phyloP scores from a whole-genome alignment of 495 filamentous ascomycete species.

The Lichenothelia convexa region DNA sequence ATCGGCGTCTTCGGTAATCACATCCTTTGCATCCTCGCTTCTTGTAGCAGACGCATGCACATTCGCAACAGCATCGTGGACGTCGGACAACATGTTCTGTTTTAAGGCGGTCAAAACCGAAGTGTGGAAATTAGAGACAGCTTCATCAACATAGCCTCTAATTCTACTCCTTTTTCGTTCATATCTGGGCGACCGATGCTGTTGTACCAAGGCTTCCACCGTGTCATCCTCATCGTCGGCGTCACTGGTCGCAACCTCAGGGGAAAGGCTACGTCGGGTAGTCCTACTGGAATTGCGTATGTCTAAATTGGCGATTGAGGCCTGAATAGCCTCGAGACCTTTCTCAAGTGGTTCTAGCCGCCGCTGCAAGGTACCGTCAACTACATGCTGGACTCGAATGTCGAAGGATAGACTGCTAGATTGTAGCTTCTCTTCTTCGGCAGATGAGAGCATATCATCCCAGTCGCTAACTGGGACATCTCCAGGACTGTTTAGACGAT shows the following conservation, averaged over 20 bases:
- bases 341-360: slow-evolving; percentile 63
- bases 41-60: slow-evolving; percentile 14
- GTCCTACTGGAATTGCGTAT: slow-evolving; percentile 21
- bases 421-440: slow-evolving; percentile 63
- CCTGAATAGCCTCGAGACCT: slow-evolving; percentile 54
- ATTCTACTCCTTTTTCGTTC: slow-evolving; percentile 74
- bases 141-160: slow-evolving; percentile 60
- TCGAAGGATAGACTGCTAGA: slow-evolving; percentile 68
- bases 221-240: slow-evolving; percentile 91
- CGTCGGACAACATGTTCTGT: slow-evolving; percentile 38
- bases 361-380: slow-evolving; percentile 59
- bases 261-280: slow-evolving; percentile 37
- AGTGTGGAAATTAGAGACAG: slow-evolving; percentile 41
- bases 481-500: slow-evolving; percentile 43
- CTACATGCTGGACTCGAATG: slow-evolving; percentile 64
- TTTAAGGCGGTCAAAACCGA: slow-evolving; percentile 17
- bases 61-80: slow-evolving; percentile 31
- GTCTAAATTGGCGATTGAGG: slow-evolving; percentile 36
- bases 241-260: slow-evolving; percentile 53
- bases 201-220: slow-evolving; percentile 32
- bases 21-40: slow-evolving; percentile 14
- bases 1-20: slow-evolving; percentile 22
- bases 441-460: slow-evolving; percentile 69
- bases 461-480: slow-evolving; percentile 69
- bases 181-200: slow-evolving; percentile 41